A percentile compares a stretch with the other conserved stretches of the same genome.
Evolutionary conservation across 1,139 yeast genomes (phyloP).

Genomic region (Meyerozyma elateridarum): DNA sequence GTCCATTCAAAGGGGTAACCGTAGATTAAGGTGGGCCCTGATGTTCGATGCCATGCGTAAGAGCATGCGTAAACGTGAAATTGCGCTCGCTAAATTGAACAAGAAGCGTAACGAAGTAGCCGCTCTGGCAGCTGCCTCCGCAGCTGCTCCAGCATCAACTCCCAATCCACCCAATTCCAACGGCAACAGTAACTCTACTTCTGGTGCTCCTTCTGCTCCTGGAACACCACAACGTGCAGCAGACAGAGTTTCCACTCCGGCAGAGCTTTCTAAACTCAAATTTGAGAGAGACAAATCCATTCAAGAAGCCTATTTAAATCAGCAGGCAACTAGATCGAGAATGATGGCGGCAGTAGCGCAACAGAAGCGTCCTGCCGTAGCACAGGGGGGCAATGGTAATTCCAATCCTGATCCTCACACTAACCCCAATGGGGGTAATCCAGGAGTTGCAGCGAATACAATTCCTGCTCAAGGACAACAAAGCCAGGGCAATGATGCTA

Average conservation of each 20-base stretch:
- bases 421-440: conserved; percentile 3
- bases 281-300: conserved; percentile 81
- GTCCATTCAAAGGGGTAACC: conserved; percentile 88
- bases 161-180: conserved; percentile 3
- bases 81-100: conserved; percentile 31
- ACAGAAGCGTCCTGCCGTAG: conserved; percentile 13
- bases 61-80: conserved; percentile 82
- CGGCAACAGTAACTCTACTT: neutral
- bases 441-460: conserved; percentile 1
- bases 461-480: conserved; percentile 2
- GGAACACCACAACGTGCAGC: conserved; percentile 17
- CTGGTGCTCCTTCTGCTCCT: conserved; percentile 9
- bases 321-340: conserved; percentile 38
- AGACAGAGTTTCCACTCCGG: conserved; percentile 66
- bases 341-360: conserved; percentile 39
- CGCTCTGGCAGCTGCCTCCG: neutral
- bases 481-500: neutral
- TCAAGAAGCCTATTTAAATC: conserved; percentile 64
- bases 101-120: conserved; percentile 18
- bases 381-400: conserved; percentile 4
- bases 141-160: conserved; percentile 4
- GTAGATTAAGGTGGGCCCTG: conserved; percentile 88
- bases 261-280: conserved; percentile 75
- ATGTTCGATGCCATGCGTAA: conserved; percentile 95
- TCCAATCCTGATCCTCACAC: conserved; percentile 6